phyloP scores from a whole-genome alignment of 1,284 basidiomycete genomes.

The Cryptococcus sp. region DNA sequence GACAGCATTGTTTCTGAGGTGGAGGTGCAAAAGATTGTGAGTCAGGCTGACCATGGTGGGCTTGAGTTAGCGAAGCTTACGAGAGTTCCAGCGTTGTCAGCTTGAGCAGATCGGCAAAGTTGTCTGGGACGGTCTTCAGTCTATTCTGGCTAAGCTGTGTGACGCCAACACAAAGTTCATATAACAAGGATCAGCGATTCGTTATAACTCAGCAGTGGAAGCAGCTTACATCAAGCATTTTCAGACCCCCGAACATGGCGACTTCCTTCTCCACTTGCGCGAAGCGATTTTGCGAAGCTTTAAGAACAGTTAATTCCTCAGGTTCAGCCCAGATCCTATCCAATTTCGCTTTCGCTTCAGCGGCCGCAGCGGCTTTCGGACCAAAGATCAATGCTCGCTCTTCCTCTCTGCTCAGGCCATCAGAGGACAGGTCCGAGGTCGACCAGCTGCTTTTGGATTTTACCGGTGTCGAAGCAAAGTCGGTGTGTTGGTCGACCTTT shows the following conservation, averaged over 20 bases:
- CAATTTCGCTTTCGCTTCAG: slow-evolving; percentile 14
- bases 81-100: slow-evolving; percentile 46
- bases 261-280: slow-evolving; percentile 44
- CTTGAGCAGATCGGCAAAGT: slow-evolving; percentile 47
- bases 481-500: neutral
- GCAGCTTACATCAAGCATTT: slow-evolving; percentile 48
- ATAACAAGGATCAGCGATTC: neutral
- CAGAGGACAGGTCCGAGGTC: slow-evolving; percentile 6
- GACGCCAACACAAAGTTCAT: neutral
- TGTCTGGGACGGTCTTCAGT: slow-evolving; percentile 38
- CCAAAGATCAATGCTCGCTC: slow-evolving; percentile 22
- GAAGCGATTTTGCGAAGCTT: slow-evolving; percentile 39
- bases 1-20: slow-evolving; percentile 40
- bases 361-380: no score
- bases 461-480: neutral
- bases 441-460: slow-evolving; percentile 4
- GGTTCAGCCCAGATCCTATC: slow-evolving; percentile 39
- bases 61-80: slow-evolving; percentile 23
- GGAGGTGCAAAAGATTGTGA: neutral
- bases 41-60: neutral
- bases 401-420: slow-evolving; percentile 8
- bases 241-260: slow-evolving; percentile 49
- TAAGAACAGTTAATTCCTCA: slow-evolving; percentile 44
- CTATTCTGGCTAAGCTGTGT: slow-evolving; percentile 38
- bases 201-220: neutral